Evolutionary conservation across 371 early-diverging fungal species (phyloP), one percentile per base, ranked within the genome.

Genomic region (Rhizopus microsporus): DNA sequence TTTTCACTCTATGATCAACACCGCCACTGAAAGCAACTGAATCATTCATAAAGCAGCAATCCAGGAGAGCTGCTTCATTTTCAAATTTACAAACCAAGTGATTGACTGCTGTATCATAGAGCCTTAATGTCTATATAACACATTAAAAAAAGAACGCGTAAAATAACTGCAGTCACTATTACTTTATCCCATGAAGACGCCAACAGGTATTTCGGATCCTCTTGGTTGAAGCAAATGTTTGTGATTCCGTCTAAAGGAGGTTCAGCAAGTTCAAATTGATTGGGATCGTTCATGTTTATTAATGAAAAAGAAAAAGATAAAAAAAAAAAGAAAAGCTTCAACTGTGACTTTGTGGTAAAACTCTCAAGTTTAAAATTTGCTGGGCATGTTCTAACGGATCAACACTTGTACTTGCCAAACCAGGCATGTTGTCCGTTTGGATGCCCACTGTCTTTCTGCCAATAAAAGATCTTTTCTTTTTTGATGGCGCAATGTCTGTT

Each of bases 101-200:
- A 68, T 92, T 90, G 32, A 57, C 63, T 13, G 69, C 71, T 3
- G 85, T 86, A 68, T 97, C 89, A 63, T 97, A 95, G 4, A 95
- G 72, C 3, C 92, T 80, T 23, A 94, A 87, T 10, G 75, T 84
- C 89, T 93, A 72, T 3, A 50, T 43, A 56, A 13, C 16, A 47
- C 35, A 54, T 13, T 3, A 35, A 32, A 13, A 35, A 12, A 39
- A 23, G 23, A 30, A 43, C 8, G 3, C 37, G 35, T 7, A 42
- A 12, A 17, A 30, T 15, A 17, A 35, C 13, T 47, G 9, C 45
- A 23, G 13, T 30, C 39, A 4, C 12, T 17, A 39, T 63, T 82
- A 90, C 93, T 77, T 79, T 84, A 71, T 97, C 97, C 97, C 97
- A 97, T 7, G 93, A 91, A 15, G 93, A 83, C 7, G 81, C 92